Evolutionary conservation across 1,284 basidiomycete species (phyloP), one percentile per base, ranked within the genome.

Genomic region (Trichosporon sp.): DNA sequence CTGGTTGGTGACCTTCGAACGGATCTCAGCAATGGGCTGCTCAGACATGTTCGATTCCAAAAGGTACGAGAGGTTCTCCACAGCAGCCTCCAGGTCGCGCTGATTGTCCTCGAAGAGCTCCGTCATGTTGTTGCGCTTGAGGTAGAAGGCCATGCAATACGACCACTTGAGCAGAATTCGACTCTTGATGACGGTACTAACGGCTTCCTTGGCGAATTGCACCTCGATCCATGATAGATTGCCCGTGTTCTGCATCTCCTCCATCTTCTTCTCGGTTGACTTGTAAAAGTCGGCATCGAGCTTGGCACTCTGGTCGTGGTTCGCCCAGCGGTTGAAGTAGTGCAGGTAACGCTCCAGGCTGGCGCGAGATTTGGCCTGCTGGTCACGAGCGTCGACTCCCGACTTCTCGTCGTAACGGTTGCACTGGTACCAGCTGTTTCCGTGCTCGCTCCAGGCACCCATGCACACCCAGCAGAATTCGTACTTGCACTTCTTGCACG

Each of bases 231-330:
- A 99, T 3, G 93, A 94, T 37, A 99, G 82, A 62, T 88, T 86
- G 1, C 92, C 92, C 68, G 91, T 86, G 68, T 92, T 86, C 82
- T 98, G 95, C 90, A 99, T 95, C 81, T 96, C 92, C 81, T 98
- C 94, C 95, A 99, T 99, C 87, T 98, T 98, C 86, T 95, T 95
- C 85, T 99, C 95, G 3, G 95, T 98, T 81, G 93, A 92, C 62
- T 85, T 85, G 80, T 96, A 95, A 58, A 98, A 84, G 72, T 98
- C 92, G 19, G 91, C 83, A 25, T 96, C 95, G 44, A 99, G 87
- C 81, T 94, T 95, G 58, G 95, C 93, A 13, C 93, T 96, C 79
- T 97, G 95, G 78, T 98, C 95, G 81, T 99, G 95, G 80, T 99
- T 99, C 10, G 95, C 92, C 88, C 91, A 99, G 32, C 94, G 90